Conservation (phyloP, 176 grass and related monocot species). For the Raddia guianensis region DNA sequence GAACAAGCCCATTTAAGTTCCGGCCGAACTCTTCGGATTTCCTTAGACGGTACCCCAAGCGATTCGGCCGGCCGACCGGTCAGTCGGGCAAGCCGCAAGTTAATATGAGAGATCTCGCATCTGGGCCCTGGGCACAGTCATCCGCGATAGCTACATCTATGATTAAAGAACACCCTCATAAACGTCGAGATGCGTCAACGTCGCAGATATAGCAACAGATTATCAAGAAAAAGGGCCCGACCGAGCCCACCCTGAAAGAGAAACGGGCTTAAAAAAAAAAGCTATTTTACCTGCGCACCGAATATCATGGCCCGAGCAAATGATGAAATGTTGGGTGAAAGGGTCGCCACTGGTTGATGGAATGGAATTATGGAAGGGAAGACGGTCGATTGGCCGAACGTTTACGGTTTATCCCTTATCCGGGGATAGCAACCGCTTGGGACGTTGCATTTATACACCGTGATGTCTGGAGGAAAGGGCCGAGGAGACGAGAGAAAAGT, state of each 20-base stretch:
- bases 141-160: background rate
- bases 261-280: background rate
- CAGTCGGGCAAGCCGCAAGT: background rate
- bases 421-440: slow-evolving; percentile 18
- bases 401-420: slow-evolving; percentile 20
- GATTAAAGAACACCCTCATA: background rate
- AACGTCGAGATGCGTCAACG: background rate
- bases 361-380: background rate
- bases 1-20: no score
- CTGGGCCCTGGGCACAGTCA: background rate
- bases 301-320: background rate
- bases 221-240: background rate
- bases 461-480: background rate
- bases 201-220: background rate
- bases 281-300: background rate
- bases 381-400: background rate
- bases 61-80: background rate
- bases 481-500: background rate
- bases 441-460: background rate
- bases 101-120: no score
- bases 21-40: no score
- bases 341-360: background rate
- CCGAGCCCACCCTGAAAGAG: background rate
- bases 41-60: no score
- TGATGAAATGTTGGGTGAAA: background rate